Conservation (phyloP, 371 early-diverging fungal genomes). For the Mucor piriformis region DNA sequence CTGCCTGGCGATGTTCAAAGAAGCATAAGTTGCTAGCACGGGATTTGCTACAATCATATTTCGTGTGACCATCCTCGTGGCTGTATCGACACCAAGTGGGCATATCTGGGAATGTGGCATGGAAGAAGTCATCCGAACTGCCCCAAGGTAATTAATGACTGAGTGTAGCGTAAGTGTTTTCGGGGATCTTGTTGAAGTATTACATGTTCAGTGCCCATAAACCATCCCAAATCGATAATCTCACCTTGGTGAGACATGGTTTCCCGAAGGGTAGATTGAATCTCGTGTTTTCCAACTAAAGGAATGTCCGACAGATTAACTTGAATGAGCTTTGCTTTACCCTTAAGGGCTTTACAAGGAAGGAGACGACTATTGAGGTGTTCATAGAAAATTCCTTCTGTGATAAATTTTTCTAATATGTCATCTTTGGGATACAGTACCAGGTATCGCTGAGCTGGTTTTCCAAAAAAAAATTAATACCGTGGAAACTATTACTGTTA, state of each 20-base stretch:
- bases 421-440: neutral
- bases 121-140: neutral
- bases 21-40: neutral
- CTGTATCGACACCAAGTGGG: constrained; percentile 12
- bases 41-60: neutral
- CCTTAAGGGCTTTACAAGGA: no score
- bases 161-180: neutral
- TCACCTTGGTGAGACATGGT: neutral
- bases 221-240: neutral
- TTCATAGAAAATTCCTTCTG: neutral
- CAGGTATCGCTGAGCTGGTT: neutral
- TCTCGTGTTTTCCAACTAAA: neutral
- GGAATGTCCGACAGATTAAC: no score
- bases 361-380: neutral
- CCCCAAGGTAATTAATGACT: neutral
- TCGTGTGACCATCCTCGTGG: constrained; percentile 6
- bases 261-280: neutral
- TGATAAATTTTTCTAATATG: neutral
- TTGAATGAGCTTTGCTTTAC: no score
- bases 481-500: neutral
- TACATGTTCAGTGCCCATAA: neutral
- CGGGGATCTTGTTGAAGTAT: neutral
- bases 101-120: constrained; percentile 6
- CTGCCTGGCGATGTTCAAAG: neutral
- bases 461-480: neutral